phyloP scores from a whole-genome alignment of 805 yeast species.

The Nakazawaea wickerhamii region DNA sequence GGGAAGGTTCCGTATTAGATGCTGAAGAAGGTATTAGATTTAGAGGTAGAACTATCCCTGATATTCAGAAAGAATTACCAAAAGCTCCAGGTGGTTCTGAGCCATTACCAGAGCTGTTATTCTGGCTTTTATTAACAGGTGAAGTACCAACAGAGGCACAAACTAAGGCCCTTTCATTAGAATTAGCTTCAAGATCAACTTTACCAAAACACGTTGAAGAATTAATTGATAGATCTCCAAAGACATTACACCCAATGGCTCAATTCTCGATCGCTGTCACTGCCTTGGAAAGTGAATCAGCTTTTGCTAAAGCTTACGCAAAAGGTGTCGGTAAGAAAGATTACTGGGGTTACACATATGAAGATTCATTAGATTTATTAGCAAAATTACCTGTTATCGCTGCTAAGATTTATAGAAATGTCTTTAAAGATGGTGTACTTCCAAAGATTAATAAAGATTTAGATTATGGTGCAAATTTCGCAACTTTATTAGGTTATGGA shows the following conservation, averaged over 20 bases:
- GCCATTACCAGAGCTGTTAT: constrained; percentile 73
- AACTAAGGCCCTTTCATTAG: constrained; percentile 65
- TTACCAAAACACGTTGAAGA: constrained; percentile 75
- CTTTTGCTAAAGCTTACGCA: constrained; percentile 81
- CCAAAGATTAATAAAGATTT: constrained; percentile 41
- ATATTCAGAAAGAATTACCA: constrained; percentile 68
- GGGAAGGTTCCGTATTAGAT: constrained; percentile 87
- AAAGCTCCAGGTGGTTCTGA: constrained; percentile 60
- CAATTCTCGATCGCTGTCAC: constrained; percentile 80
- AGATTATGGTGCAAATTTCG: constrained; percentile 63
- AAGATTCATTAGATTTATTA: constrained; percentile 72
- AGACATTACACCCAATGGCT: constrained; percentile 83
- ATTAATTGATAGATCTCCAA: constrained; percentile 68
- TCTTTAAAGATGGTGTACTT: constrained; percentile 75
- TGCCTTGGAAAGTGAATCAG: constrained; percentile 78
- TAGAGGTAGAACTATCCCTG: constrained; percentile 82
- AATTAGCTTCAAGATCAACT: constrained; percentile 72
- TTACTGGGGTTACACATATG: constrained; percentile 80
- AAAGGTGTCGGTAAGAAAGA: constrained; percentile 76
- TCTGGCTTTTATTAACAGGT: constrained; percentile 81
- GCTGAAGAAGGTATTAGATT: constrained; percentile 83
- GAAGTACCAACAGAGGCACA: constrained; percentile 73
- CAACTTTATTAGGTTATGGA: constrained; percentile 56
- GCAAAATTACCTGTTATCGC: constrained; percentile 82
- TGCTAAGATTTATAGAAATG: constrained; percentile 78